phyloP scores from a whole-genome alignment of 306 rosid species.

The Quercus aquifolioides region DNA sequence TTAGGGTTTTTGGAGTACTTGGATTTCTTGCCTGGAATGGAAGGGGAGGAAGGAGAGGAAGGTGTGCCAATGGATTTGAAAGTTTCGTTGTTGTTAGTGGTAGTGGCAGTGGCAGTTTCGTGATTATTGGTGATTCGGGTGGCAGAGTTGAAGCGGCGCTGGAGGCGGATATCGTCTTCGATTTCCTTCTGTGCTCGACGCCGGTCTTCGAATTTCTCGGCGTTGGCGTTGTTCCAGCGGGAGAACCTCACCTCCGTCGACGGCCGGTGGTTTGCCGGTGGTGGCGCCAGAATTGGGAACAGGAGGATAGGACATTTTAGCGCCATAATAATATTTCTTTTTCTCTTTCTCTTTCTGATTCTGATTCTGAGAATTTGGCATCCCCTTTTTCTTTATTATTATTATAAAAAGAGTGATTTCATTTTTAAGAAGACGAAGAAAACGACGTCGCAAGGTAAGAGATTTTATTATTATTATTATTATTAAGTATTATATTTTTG shows the following conservation, averaged over 20 bases:
- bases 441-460: no score
- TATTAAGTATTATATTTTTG: no score
- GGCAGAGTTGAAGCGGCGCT: constrained; percentile 61
- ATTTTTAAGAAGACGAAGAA: no score
- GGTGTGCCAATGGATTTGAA: constrained; percentile 57
- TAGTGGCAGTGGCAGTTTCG: constrained; percentile 9
- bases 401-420: no score
- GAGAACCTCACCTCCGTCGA: constrained; percentile 51
- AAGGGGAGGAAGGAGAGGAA: constrained; percentile 63
- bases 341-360: not conserved
- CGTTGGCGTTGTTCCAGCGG: constrained; percentile 77
- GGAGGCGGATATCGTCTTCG: constrained; percentile 70
- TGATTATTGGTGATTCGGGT: constrained; percentile 14
- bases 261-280: constrained; percentile 24
- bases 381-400: no score
- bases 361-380: not conserved
- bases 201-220: constrained; percentile 56
- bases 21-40: constrained; percentile 66
- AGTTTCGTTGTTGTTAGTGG: constrained; percentile 11
- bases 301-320: constrained; percentile 47
- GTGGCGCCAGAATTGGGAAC: constrained; percentile 49
- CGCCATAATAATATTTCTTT: constrained; percentile 42
- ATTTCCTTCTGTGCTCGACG: constrained; percentile 57
- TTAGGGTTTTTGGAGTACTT: constrained; percentile 56
- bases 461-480: no score